phyloP scores from a whole-genome alignment of 1,284 basidiomycete species.

The Trametes hirsuta region DNA sequence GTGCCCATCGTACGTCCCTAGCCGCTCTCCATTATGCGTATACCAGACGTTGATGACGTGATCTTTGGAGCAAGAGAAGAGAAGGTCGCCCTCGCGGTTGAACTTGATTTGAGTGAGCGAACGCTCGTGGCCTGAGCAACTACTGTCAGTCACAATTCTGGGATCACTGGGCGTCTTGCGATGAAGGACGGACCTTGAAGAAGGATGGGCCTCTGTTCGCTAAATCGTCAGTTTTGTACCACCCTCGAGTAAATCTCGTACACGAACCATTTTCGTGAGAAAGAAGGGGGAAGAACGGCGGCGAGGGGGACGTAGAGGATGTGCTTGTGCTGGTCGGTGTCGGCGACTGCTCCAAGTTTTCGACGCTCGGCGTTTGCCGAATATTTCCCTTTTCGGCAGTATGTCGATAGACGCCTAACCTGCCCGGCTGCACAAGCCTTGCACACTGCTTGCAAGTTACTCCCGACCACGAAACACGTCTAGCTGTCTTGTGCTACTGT shows the following conservation, averaged over 20 bases:
- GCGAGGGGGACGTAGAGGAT: conserved; percentile 3
- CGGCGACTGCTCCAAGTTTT: conserved; percentile 20
- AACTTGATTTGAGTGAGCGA: conserved; percentile 97
- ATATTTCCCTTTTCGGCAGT: not conserved
- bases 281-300: not conserved
- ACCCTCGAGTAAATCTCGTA: not conserved
- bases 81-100: conserved; percentile 94
- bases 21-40: conserved; percentile 97
- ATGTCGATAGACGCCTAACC: not conserved
- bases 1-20: conserved; percentile 96
- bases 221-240: not conserved
- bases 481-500: not conserved
- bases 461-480: not conserved
- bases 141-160: not conserved
- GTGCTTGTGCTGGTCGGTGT: conserved; percentile 1
- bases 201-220: conserved; percentile 36
- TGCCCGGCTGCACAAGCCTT: too few species aligned
- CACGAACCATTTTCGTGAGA: conserved; percentile 34
- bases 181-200: conserved; percentile 33
- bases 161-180: not conserved
- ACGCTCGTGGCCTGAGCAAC: conserved; percentile 86
- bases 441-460: not conserved
- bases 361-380: conserved; percentile 20
- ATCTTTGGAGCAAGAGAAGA: conserved; percentile 98
- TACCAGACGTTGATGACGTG: conserved; percentile 96